Conservation (phyloP, 371 early-diverging fungal genomes). For the Mortierella sp. region DNA sequence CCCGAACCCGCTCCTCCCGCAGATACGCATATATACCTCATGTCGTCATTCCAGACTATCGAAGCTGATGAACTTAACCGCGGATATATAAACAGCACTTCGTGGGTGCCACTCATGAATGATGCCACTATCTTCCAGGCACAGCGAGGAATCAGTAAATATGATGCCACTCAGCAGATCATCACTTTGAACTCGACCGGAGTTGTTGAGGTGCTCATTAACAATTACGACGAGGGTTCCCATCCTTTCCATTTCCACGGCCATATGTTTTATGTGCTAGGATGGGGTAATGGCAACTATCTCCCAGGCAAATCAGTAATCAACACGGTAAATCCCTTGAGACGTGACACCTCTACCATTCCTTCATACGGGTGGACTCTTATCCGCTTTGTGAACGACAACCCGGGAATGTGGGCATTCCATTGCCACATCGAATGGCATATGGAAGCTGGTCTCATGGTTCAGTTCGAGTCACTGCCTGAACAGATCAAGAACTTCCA, state of each 20-base stretch:
- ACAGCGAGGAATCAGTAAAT: conserved; percentile 17
- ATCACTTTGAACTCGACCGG: conserved; percentile 24
- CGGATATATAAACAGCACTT: conserved; percentile 33
- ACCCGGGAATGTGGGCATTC: conserved; percentile 82
- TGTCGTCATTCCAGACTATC: conserved; percentile 33
- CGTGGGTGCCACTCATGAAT: conserved; percentile 33
- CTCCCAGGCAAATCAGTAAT: conserved; percentile 20
- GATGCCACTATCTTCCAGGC: conserved; percentile 39
- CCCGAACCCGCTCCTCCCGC: conserved; percentile 12
- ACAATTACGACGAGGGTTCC: conserved; percentile 24
- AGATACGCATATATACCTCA: conserved; percentile 3
- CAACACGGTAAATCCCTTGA: conserved; percentile 64
- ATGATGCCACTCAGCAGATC: conserved; percentile 21
- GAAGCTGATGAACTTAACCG: conserved; percentile 10
- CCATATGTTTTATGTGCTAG: conserved; percentile 71
- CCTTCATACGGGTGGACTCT: conserved; percentile 68
- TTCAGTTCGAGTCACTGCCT: conserved; percentile 36
- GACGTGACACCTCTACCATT: conserved; percentile 74
- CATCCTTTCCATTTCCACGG: conserved; percentile 73
- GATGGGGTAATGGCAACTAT: conserved; percentile 63
- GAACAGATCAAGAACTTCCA: conserved; percentile 24
- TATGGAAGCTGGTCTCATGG: conserved; percentile 67
- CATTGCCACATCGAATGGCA: conserved; percentile 91
- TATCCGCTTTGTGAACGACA: conserved; percentile 78
- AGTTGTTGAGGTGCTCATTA: conserved; percentile 30